Conservation (phyloP, 805 yeast genomes). For the Wickerhamiella domercqiae region DNA sequence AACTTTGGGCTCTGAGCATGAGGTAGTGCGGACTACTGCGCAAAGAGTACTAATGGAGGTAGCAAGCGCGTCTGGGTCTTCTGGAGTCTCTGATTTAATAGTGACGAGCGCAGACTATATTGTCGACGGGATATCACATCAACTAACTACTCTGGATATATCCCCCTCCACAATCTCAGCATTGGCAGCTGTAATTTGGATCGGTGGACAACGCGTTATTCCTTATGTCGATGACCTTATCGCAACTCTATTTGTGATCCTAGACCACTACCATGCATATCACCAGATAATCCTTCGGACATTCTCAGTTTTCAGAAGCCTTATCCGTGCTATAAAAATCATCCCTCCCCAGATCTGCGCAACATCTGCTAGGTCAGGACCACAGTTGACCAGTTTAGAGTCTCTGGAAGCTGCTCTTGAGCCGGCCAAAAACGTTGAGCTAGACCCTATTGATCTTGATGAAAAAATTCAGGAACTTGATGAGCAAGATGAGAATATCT, state of each 20-base stretch:
- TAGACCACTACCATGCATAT: slow-evolving; percentile 81
- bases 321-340: slow-evolving; percentile 7
- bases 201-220: slow-evolving; percentile 54
- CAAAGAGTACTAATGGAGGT: slow-evolving; percentile 37
- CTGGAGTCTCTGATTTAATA: slow-evolving; percentile 40
- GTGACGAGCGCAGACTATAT: slow-evolving; percentile 63
- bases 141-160: slow-evolving; percentile 52
- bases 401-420: slow-evolving; percentile 15
- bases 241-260: slow-evolving; percentile 53
- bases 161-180: slow-evolving; percentile 62
- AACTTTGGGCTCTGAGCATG: slow-evolving; percentile 43
- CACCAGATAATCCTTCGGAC: slow-evolving; percentile 54
- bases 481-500: neutral
- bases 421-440: slow-evolving; percentile 20
- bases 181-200: slow-evolving; percentile 47
- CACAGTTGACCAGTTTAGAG: slow-evolving; percentile 9
- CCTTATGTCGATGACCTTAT: slow-evolving; percentile 59
- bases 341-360: slow-evolving; percentile 1
- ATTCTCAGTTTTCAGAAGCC: slow-evolving; percentile 40
- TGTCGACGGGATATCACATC: slow-evolving; percentile 59
- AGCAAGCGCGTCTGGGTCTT: slow-evolving; percentile 34
- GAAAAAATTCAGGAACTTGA: neutral
- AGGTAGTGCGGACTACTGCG: slow-evolving; percentile 35
- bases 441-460: slow-evolving; percentile 6
- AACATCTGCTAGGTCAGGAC: neutral